A percentile compares a stretch with the other conserved stretches of the same genome.
These are phyloP conservation scores for Aureobasidium sp. DNA, from an alignment of 2,329 filamentous ascomycete genomes.

Conservation along the genomic window DNA sequence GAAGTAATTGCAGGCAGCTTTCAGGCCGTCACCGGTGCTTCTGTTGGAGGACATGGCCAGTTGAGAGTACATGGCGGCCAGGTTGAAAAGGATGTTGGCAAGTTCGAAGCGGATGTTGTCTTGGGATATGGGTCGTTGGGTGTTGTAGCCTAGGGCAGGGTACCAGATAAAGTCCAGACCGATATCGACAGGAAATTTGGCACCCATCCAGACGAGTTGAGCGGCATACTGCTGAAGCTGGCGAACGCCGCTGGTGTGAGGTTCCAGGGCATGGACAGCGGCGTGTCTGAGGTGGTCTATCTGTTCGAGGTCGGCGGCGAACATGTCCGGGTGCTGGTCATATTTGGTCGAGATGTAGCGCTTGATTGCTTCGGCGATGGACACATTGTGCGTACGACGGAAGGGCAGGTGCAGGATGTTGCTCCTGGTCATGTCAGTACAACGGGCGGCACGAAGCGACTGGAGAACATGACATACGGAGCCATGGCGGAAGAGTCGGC, in stretches of 20 bases:
- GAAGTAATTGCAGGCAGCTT: conserved; percentile 82
- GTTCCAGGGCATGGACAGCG: conserved; percentile 81
- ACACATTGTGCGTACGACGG: conserved; percentile 70
- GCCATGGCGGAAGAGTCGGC: background rate
- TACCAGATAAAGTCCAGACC: conserved; percentile 97
- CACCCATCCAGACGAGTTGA: conserved; percentile 84
- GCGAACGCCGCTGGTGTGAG: conserved; percentile 75
- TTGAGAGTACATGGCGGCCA: conserved; percentile 88
- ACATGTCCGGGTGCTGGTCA: conserved; percentile 98
- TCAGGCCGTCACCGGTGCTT: conserved; percentile 71
- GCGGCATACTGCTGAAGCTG: conserved; percentile 88
- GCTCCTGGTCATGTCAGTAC: conserved; percentile 15
- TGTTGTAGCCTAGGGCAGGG: conserved; percentile 83
- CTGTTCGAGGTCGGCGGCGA: conserved; percentile 74
- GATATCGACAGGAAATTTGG: conserved; percentile 94
- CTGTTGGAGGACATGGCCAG: conserved; percentile 74
- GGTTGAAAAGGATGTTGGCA: conserved; percentile 86
- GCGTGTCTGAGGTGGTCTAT: conserved; percentile 77
- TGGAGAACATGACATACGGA: background rate
- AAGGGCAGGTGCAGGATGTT: conserved; percentile 77
- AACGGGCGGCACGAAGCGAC: background rate
- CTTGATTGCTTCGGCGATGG: conserved; percentile 72
- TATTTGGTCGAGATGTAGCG: conserved; percentile 97
- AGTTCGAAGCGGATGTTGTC: conserved; percentile 73
- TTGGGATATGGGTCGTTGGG: conserved; percentile 57